Conservation (phyloP, 2,329 filamentous ascomycete genomes). For the Colletotrichum agaves region DNA sequence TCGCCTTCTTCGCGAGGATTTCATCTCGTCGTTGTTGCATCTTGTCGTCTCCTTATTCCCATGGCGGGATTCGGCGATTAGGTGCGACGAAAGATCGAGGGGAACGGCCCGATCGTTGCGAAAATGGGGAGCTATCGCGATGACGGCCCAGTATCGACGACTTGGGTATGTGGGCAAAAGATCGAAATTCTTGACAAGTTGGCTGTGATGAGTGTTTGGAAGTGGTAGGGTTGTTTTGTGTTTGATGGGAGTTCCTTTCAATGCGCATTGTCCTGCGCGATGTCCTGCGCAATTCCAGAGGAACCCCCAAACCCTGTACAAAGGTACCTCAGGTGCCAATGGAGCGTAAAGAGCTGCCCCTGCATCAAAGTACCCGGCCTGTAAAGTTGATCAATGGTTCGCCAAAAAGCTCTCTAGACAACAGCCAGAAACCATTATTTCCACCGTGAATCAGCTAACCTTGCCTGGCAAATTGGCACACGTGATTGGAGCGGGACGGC, state of each 20-base stretch:
- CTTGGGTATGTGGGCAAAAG: not conserved
- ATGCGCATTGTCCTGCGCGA: conserved; percentile 33
- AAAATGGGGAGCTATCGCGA: not conserved
- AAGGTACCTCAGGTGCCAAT: conserved; percentile 16
- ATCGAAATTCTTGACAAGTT: conserved; percentile 12
- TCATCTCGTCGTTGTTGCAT: conserved; percentile 92
- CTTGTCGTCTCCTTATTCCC: conserved; percentile 56
- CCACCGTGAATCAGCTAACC: conserved; percentile 18
- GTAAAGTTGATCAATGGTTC: conserved; percentile 8
- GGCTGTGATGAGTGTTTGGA: conserved; percentile 18
- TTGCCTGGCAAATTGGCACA: conserved; percentile 18
- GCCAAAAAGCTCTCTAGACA: not conserved
- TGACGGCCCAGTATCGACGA: not conserved
- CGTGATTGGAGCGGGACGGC: conserved; percentile 35
- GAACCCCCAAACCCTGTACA: conserved; percentile 15
- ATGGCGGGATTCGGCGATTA: conserved; percentile 54
- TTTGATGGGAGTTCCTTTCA: conserved; percentile 28
- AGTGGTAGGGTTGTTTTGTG: conserved; percentile 12
- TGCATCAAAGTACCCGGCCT: conserved; percentile 9
- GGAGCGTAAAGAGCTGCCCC: conserved; percentile 5
- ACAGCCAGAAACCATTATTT: conserved; percentile 17
- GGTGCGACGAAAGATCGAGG: conserved; percentile 28
- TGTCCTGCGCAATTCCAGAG: conserved; percentile 31
- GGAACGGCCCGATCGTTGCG: not conserved
- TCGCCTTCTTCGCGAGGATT: conserved; percentile 95